phyloP scores from a whole-genome alignment of 805 yeast genomes.

The Hanseniaspora taiwanica region DNA sequence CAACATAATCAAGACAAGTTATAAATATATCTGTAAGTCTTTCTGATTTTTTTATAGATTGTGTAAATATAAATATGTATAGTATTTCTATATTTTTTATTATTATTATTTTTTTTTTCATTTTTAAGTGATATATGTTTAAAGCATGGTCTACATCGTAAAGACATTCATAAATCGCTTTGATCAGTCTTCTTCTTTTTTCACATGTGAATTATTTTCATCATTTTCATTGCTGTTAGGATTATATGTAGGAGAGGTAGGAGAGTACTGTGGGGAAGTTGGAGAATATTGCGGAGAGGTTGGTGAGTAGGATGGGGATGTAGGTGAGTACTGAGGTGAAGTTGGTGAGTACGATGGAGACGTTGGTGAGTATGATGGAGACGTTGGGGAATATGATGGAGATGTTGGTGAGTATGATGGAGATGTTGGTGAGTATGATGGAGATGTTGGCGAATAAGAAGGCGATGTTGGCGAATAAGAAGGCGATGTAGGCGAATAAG shows the following conservation, averaged over 20 bases:
- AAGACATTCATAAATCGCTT: too few relatives aligned
- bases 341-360: constrained; percentile 69
- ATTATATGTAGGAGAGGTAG: constrained; percentile 46
- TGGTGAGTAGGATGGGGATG: constrained; percentile 72
- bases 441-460: constrained; percentile 54
- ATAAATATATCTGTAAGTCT: too few relatives aligned
- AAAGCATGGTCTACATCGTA: constrained; percentile 4
- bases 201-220: not conserved
- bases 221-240: constrained; percentile 38
- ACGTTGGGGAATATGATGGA: constrained; percentile 47
- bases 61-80: too few relatives aligned
- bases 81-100: not conserved
- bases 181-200: not conserved
- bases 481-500: constrained; percentile 45
- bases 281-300: constrained; percentile 61
- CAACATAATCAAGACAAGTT: not conserved
- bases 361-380: constrained; percentile 68
- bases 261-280: constrained; percentile 43
- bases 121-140: not conserved
- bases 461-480: constrained; percentile 63
- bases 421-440: constrained; percentile 64
- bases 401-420: constrained; percentile 46
- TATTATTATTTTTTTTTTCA: constrained; percentile 1
- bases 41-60: too few relatives aligned
- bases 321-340: constrained; percentile 55